Base-by-base conservation (phyloP, 2,329 filamentous ascomycete species). In the Coniochaeta ligniaria region DNA sequence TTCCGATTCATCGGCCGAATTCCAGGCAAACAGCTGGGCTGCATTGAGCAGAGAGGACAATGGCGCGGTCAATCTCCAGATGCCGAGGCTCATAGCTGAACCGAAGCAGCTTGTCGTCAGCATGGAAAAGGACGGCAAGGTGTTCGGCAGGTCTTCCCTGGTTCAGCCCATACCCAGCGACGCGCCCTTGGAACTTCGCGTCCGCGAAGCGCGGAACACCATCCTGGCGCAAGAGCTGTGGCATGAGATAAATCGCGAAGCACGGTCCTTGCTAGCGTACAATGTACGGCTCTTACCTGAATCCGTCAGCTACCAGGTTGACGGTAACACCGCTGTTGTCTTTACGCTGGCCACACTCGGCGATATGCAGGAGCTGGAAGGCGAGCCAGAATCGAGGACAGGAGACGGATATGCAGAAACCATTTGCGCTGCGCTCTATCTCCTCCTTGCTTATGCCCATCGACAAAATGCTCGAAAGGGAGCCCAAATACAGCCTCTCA, bases 191-290 rank as follows among this genome's bases (percentile, higher is more conserved):
- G 85, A 91, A 65, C 80, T 85, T 33, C 82, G 87, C 11, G 90
- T 96, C 35, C 83, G 88, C 20, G 84, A 90, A 66, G 89, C 91
- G 2, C 83, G 91, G 60, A 89, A 95, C 72, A 91, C 89, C 57
- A 80, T 94, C 22, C 92, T 91, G 67, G 86, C 90, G 31, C 88
- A 93, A 69, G 95, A 99, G 71, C 77, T 99, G 1, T 97, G 92
- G 82, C 87, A 96, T 66, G 95, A 99, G 74, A 80, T 98, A 62
- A 87, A 88, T 59, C 83, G 91, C 20, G 95, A 99, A 74, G 87
- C 90, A 0, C 88, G 92, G 17, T 81, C 82, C 0, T 78, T 96
- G 24, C 81, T 88, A 3, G 85, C 87, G 12, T 87, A 90, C 62
- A 85, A 88, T 11, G 87, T 97, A 14, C 82, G 81, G 28, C 82